These are phyloP conservation scores for Kluyveromyces marxianus DNA, from an alignment of 1,139 yeast species.

Conservation along the genomic window DNA sequence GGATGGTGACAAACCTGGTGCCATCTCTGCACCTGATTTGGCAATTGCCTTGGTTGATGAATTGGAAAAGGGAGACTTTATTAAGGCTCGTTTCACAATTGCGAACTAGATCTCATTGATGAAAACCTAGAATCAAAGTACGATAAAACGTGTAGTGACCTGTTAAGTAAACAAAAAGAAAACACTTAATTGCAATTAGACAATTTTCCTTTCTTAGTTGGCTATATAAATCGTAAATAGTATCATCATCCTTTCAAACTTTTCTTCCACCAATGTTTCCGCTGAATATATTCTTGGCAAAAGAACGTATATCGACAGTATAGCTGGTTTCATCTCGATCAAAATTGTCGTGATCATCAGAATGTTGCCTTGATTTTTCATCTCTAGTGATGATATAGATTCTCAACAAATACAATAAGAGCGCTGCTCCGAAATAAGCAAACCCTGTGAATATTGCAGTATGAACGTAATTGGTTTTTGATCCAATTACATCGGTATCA, in stretches of 20 bases:
- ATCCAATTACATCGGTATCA: slow-evolving; percentile 5
- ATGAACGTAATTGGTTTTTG: slow-evolving; percentile 38
- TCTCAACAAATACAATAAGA: slow-evolving; percentile 29
- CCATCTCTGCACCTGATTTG: too few species aligned
- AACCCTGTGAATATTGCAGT: slow-evolving; percentile 47
- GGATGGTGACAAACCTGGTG: too few species aligned
- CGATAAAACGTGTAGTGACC: too few species aligned
- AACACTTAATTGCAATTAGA: too few species aligned
- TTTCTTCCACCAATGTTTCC: neutral
- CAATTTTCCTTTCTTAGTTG: too few species aligned
- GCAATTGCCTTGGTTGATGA: too few species aligned
- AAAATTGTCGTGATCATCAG: neutral
- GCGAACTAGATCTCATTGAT: too few species aligned
- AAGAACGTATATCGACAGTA: neutral
- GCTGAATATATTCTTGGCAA: neutral
- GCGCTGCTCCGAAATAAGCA: slow-evolving; percentile 32
- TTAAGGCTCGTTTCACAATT: too few species aligned
- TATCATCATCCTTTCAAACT: neutral
- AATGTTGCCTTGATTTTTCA: neutral
- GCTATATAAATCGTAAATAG: too few species aligned
- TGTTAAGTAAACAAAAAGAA: too few species aligned
- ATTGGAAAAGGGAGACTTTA: too few species aligned
- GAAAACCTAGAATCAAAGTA: too few species aligned
- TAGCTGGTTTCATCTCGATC: neutral
- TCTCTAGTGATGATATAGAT: slow-evolving; percentile 22